Conservation (phyloP, 2,329 filamentous ascomycete species). For the Volutella citrinella region DNA sequence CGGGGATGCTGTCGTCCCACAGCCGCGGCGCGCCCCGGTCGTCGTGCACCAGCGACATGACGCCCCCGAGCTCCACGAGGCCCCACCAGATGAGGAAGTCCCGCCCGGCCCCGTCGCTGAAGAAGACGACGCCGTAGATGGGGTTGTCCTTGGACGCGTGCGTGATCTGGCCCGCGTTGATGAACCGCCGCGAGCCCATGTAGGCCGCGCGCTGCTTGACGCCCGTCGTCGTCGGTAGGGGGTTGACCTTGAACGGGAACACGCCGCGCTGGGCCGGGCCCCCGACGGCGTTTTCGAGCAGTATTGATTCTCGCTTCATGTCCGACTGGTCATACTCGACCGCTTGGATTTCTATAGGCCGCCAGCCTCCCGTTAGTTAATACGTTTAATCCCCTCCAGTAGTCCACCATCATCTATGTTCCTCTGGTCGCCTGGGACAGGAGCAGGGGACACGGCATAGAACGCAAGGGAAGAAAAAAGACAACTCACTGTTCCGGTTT, state of each 20-base stretch:
- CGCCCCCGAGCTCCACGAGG: conserved; percentile 22
- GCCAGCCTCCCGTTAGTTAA: conserved; percentile 10
- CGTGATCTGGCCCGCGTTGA: conserved; percentile 20
- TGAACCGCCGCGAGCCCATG: conserved; percentile 23
- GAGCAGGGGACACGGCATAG: background rate
- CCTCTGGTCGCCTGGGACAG: no score
- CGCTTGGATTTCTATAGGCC: conserved; percentile 17
- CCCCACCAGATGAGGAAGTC: conserved; percentile 28
- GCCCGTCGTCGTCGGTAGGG: conserved; percentile 17
- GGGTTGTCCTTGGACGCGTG: conserved; percentile 22
- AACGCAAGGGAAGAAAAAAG: background rate
- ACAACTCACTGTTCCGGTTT: conserved; percentile 10
- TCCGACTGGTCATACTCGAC: conserved; percentile 24
- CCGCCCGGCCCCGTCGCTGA: conserved; percentile 20
- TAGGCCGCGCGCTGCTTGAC: conserved; percentile 24
- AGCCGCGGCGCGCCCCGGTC: conserved; percentile 20
- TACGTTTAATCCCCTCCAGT: no score
- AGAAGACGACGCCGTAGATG: conserved; percentile 23
- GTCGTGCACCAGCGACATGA: conserved; percentile 21
- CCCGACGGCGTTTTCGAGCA: conserved; percentile 20
- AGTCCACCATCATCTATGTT: background rate
- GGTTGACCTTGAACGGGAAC: conserved; percentile 24
- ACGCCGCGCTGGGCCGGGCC: conserved; percentile 20
- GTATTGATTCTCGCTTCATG: conserved; percentile 23
- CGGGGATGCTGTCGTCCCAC: conserved; percentile 25